Percentiles rank a stretch among this genome's conserved stretches.
Evolutionary conservation across 1,284 basidiomycete species (phyloP).

Genomic region (Volvariella surrecta): DNA sequence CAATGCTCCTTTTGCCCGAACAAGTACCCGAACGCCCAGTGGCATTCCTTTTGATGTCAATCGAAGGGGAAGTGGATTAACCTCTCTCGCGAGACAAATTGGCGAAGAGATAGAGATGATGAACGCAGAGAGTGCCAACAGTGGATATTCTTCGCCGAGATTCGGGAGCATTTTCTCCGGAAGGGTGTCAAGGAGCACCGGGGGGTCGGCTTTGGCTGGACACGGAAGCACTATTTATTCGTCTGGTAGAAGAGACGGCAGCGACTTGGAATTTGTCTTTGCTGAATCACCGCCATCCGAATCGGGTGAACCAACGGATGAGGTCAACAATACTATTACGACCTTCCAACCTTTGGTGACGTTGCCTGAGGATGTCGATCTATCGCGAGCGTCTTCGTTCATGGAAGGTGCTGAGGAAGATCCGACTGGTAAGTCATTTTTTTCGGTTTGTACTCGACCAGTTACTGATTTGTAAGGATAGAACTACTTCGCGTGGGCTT

Average conservation of each 20-base stretch:
- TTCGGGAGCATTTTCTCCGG: slow-evolving; percentile 10
- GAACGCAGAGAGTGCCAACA: slow-evolving; percentile 16
- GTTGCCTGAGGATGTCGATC: slow-evolving; percentile 60
- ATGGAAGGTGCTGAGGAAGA: slow-evolving; percentile 30
- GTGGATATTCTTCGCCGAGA: slow-evolving; percentile 16
- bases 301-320: slow-evolving; percentile 9
- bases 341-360: slow-evolving; percentile 31
- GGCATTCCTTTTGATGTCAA: not conserved
- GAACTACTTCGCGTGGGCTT: slow-evolving; percentile 41
- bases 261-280: slow-evolving; percentile 22
- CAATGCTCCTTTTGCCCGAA: not conserved
- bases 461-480: slow-evolving; percentile 16
- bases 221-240: not conserved
- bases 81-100: slow-evolving; percentile 53
- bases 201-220: slow-evolving; percentile 14
- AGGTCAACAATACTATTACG: slow-evolving; percentile 2
- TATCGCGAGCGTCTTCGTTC: slow-evolving; percentile 44
- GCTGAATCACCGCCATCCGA: slow-evolving; percentile 16
- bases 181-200: slow-evolving; percentile 5
- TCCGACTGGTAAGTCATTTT: slow-evolving; percentile 35
- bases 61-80: slow-evolving; percentile 43
- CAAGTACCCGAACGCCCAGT: not conserved
- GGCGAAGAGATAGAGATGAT: slow-evolving; percentile 44
- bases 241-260: not conserved
- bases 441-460: slow-evolving; percentile 2